These are phyloP conservation scores for Carallia brachiata DNA, from an alignment of 345 rosid genomes.

Conservation along the genomic window DNA sequence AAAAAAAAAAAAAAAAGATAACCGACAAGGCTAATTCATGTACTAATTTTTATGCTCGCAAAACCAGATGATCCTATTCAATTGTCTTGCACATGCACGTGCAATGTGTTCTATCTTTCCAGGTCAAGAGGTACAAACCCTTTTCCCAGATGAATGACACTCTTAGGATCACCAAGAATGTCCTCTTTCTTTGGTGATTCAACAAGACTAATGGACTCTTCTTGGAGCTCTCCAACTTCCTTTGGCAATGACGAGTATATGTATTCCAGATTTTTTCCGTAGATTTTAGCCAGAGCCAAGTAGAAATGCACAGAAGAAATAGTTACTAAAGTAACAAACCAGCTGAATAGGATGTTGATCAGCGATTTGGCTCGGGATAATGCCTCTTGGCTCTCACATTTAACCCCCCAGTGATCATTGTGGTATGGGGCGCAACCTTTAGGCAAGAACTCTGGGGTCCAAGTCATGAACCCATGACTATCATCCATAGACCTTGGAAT, in stretches of 20 bases:
- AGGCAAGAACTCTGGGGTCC: conserved; percentile 63
- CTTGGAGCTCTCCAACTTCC: conserved; percentile 11
- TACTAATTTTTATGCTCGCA: too few relatives aligned
- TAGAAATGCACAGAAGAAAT: conserved; percentile 43
- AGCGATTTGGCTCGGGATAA: conserved; percentile 70
- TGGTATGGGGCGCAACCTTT: conserved; percentile 55
- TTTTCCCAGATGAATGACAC: too few relatives aligned
- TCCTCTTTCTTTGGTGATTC: conserved; percentile 16
- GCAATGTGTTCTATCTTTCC: too few relatives aligned
- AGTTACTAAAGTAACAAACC: conserved; percentile 45
- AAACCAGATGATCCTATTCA: too few relatives aligned
- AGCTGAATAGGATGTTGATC: conserved; percentile 65
- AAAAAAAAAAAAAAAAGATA: too few relatives aligned
- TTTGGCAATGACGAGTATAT: neutral
- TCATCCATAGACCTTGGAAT: conserved; percentile 82
- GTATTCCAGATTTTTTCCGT: conserved; percentile 22
- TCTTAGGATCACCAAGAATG: too few relatives aligned
- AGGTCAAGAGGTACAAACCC: too few relatives aligned
- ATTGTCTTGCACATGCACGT: too few relatives aligned
- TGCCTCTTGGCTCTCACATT: conserved; percentile 51
- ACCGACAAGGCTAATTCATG: too few relatives aligned
- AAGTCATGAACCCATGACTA: conserved; percentile 66
- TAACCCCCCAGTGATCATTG: conserved; percentile 59
- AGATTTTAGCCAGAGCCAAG: conserved; percentile 34
- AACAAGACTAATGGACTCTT: neutral